Conservation (phyloP, 345 rosid genomes). For the Syzygium aromaticum region DNA sequence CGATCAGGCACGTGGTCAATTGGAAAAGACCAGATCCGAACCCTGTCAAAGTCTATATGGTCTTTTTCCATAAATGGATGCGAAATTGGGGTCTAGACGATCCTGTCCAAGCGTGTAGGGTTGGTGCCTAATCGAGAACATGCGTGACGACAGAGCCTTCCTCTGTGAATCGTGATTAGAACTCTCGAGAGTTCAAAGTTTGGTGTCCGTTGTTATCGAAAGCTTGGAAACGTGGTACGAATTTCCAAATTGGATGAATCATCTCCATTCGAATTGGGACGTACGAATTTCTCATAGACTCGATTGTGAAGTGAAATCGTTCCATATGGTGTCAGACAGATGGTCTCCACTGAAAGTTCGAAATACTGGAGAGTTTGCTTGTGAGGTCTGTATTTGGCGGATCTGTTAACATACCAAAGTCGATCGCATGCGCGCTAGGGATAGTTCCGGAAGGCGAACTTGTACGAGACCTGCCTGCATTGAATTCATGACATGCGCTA, state of each 20-base stretch:
- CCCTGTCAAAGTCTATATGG: neutral
- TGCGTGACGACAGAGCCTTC: neutral
- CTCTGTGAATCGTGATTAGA: neutral
- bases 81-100: neutral
- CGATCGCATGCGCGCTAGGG: neutral
- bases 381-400: neutral
- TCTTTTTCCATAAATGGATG: neutral
- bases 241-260: neutral
- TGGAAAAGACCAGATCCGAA: neutral
- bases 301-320: neutral
- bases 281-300: neutral
- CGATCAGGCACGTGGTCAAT: neutral
- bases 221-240: neutral
- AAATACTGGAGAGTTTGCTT: neutral
- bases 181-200: neutral
- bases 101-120: neutral
- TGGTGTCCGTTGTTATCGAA: neutral
- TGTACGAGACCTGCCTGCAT: neutral
- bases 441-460: neutral
- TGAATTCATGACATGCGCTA: too few species aligned
- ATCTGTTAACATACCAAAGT: neutral
- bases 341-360: neutral
- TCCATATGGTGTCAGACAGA: neutral
- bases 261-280: neutral
- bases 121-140: neutral